These are phyloP conservation scores for Cruciata laevipes DNA, from an alignment of 257 asterid species.

Conservation along the genomic window DNA sequence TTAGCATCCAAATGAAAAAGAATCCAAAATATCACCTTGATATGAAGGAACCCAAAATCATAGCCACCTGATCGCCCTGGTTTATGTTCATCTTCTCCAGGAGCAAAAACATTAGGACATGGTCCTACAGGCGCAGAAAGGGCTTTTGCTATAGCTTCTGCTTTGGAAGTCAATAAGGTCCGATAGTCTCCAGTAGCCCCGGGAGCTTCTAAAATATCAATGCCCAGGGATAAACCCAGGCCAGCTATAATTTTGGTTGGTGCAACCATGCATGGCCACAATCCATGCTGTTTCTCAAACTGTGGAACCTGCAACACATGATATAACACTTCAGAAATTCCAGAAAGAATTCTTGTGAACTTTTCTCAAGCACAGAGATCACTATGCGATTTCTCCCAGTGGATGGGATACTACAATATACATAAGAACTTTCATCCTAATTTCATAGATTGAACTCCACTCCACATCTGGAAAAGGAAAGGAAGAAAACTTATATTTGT, in stretches of 20 bases:
- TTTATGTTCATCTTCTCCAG: constrained; percentile 83
- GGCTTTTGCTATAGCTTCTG: constrained; percentile 75
- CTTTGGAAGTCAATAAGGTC: constrained; percentile 84
- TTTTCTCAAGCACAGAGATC: not conserved
- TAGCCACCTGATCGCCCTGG: constrained; percentile 77
- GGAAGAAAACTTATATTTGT: constrained; percentile 4
- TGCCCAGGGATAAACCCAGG: constrained; percentile 89
- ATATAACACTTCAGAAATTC: constrained; percentile 4
- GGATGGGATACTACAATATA: not conserved
- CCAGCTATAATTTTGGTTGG: constrained; percentile 98
- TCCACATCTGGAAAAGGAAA: not conserved
- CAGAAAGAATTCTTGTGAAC: not conserved
- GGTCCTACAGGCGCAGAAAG: constrained; percentile 67
- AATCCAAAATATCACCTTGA: constrained; percentile 49
- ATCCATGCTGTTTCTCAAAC: constrained; percentile 65
- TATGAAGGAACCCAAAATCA: constrained; percentile 94
- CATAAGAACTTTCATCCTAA: not conserved
- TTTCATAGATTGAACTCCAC: too few relatives aligned
- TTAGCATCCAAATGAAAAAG: constrained; percentile 1
- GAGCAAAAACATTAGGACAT: constrained; percentile 75
- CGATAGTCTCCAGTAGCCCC: constrained; percentile 98
- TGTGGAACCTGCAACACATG: constrained; percentile 62
- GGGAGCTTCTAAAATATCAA: constrained; percentile 91
- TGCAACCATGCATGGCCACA: constrained; percentile 94
- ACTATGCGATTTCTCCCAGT: not conserved